Percentiles rank a stretch among this genome's conserved stretches.
phyloP scores from a whole-genome alignment of 2,329 filamentous ascomycete genomes.

The Dactylellina haptotyla region DNA sequence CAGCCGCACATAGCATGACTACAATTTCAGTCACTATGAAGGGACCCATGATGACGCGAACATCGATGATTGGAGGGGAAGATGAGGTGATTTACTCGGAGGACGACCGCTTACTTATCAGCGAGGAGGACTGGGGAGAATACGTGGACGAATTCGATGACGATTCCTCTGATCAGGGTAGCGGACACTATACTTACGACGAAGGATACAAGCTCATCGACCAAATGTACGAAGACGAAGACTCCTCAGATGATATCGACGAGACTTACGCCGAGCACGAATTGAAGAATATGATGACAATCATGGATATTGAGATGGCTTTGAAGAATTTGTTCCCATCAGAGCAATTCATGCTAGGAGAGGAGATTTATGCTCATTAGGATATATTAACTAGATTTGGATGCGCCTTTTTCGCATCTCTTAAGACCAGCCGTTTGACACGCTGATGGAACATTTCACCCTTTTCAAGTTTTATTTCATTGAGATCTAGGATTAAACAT shows the following conservation, averaged over 20 bases:
- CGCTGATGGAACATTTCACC: background rate
- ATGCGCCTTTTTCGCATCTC: background rate
- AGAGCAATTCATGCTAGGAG: constrained; percentile 21
- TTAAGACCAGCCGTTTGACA: background rate
- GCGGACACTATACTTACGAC: constrained; percentile 40
- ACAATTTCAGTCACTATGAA: constrained; percentile 7
- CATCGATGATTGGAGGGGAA: constrained; percentile 7
- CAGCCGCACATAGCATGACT: constrained; percentile 5
- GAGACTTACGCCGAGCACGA: constrained; percentile 30
- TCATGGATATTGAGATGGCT: constrained; percentile 36
- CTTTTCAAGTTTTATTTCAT: no score
- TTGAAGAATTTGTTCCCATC: constrained; percentile 38
- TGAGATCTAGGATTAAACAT: background rate
- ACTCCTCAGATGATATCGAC: constrained; percentile 18
- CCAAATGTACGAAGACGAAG: constrained; percentile 45
- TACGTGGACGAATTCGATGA: constrained; percentile 22
- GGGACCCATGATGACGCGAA: background rate
- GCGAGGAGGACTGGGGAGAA: constrained; percentile 46
- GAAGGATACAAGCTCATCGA: constrained; percentile 44
- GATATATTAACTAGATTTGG: background rate
- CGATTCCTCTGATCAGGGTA: constrained; percentile 14
- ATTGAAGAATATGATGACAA: constrained; percentile 38
- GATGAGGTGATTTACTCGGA: constrained; percentile 50
- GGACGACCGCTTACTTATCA: constrained; percentile 31
- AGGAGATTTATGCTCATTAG: constrained; percentile 11